These are phyloP conservation scores for Mortierella sp. DNA, from an alignment of 371 early-diverging fungal genomes.

Conservation along the genomic window DNA sequence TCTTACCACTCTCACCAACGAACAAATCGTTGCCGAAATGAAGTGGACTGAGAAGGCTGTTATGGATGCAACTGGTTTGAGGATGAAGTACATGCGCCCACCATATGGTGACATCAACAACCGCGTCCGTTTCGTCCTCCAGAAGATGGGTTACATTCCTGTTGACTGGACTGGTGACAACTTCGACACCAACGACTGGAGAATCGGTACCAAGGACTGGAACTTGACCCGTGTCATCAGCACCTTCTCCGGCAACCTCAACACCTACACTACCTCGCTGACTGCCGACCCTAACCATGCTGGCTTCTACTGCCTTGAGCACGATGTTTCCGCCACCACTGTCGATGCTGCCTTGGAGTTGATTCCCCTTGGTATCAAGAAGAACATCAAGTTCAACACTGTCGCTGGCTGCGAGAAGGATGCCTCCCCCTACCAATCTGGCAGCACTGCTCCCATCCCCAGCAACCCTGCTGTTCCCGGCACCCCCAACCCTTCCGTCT, in stretches of 20 bases:
- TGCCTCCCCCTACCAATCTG: conserved; percentile 42
- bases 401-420: conserved; percentile 42
- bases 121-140: conserved; percentile 70
- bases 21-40: conserved; percentile 77
- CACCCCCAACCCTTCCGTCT: background rate
- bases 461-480: background rate
- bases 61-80: conserved; percentile 68
- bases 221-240: conserved; percentile 12
- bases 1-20: conserved; percentile 69
- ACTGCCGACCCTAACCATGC: conserved; percentile 14
- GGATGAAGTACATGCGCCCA: conserved; percentile 63
- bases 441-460: conserved; percentile 9
- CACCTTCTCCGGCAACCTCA: conserved; percentile 23
- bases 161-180: conserved; percentile 56
- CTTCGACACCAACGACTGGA: conserved; percentile 56
- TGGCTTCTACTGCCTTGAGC: conserved; percentile 55
- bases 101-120: conserved; percentile 78
- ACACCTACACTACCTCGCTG: conserved; percentile 15
- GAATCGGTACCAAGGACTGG: conserved; percentile 6
- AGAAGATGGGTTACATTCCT: conserved; percentile 64
- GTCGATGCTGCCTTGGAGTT: conserved; percentile 36
- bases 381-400: conserved; percentile 42
- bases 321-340: conserved; percentile 22
- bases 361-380: conserved; percentile 32
- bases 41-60: conserved; percentile 76